Base-by-base conservation (phyloP, 78 protist species). In the Chrysochromulina tobinii region DNA sequence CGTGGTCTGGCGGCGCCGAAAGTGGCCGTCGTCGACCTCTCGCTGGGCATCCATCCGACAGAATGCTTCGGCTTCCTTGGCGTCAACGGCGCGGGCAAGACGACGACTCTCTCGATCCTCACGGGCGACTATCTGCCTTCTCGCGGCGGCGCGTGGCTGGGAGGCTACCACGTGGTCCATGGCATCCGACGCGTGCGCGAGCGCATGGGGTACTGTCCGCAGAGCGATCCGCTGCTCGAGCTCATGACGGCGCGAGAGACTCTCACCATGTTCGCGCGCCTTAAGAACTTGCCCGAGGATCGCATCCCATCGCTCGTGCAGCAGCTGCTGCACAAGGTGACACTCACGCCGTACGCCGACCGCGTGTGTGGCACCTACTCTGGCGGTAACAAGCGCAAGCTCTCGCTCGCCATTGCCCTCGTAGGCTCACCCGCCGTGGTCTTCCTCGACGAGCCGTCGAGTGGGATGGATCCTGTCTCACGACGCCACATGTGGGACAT, bases 121-220 rank as follows among this genome's bases (percentile, higher is more conserved):
- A 81, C 95, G 2, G 98, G 98, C n/a, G 93, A 91, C 64, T 53
- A 51, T 64, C 57, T 27, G 55, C 96, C 98, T 0, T 79, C 98
- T 0, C 2, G 66, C 11, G 99, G 99, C 25, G 58, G n/a, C 51
- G 93, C 69, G 50, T 27, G 17, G 61, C 6, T 91, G n/a, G 23
- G 17, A 8, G 83, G 79, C 15, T 11, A 0, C 61, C 0, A 3
- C 81, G 23, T 94, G 61, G 66, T n/a, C 27, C 55, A 68, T 17
- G 92, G 61, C 27, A 92, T 90, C 58, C 89, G 61, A 17, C 27
- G 1, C 1, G 92, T 93, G 50, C 97, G 95, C 59, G 20, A 48
- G 48, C 25, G 23, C 20, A 23, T 98, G 54, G 99, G 99, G 48
- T 77, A 96, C 27, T 96, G 98, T 67, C 96, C 97, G 53, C 99